Evolutionary conservation across 1,284 basidiomycete species (phyloP).

Genomic region (Ceratobasidium sp.): DNA sequence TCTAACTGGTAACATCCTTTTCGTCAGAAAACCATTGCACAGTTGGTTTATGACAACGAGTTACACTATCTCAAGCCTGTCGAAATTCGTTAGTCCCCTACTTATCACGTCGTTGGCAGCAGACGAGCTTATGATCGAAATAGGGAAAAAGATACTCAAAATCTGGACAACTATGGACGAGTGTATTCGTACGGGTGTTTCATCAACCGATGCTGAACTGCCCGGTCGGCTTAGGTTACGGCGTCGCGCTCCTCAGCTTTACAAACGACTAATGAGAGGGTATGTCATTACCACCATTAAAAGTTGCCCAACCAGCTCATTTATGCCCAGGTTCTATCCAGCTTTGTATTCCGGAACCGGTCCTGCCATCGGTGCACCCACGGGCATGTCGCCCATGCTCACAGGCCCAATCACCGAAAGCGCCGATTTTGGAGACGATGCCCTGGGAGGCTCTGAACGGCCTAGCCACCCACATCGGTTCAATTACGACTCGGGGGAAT

Average conservation of each 20-base stretch:
- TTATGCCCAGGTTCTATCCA: constrained; percentile 67
- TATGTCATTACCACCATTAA: constrained; percentile 48
- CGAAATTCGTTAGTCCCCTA: constrained; percentile 65
- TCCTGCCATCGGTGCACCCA: constrained; percentile 33
- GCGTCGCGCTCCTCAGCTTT: constrained; percentile 83
- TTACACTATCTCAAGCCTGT: constrained; percentile 73
- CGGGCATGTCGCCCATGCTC: not conserved
- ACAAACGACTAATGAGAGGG: constrained; percentile 87
- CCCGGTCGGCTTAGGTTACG: constrained; percentile 85
- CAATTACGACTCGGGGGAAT: constrained; percentile 36
- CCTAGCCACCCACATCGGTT: constrained; percentile 26
- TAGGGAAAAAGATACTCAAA: constrained; percentile 61
- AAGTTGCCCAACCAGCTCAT: not conserved
- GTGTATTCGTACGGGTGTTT: constrained; percentile 88
- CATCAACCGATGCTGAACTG: constrained; percentile 74
- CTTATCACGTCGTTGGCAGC: constrained; percentile 12
- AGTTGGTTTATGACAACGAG: constrained; percentile 96
- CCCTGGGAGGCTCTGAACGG: not conserved
- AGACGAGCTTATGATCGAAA: constrained; percentile 20
- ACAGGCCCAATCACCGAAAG: not conserved
- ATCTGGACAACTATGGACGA: constrained; percentile 96
- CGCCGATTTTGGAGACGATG: constrained; percentile 16
- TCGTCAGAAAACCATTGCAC: constrained; percentile 84
- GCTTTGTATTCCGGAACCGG: constrained; percentile 47
- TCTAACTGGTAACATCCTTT: constrained; percentile 1